Base-by-base conservation (phyloP, 176 grass and related monocot genomes). In the Musa schizocarpa region DNA sequence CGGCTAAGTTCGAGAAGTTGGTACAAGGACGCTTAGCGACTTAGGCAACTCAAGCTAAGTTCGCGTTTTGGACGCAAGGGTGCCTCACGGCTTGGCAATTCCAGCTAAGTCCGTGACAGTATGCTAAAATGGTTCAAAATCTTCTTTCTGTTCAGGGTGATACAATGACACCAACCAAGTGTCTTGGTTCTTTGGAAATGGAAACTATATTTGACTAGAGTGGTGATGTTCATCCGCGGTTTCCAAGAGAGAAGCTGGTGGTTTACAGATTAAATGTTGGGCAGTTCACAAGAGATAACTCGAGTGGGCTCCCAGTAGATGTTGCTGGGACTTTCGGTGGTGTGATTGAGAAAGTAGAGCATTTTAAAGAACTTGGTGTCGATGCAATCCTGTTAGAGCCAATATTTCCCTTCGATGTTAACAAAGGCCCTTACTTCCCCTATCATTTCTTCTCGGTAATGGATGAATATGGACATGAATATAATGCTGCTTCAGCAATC, bases 381-480 rank as follows among this genome's bases (percentile, higher is more conserved):
- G 93, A 89, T 76, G 82, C 94, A 1, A 74, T 98, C 68, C 79
- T 98, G 75, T 81, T 98, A 52, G 94, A 98, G 71, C 94, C 94
- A 3, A 78, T 93, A 51, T 98, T 98, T 68, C 77, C 84, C 1
- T 98, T 93, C 69, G 79, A 91, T 85, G 80, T 91, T 76, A 67
- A 34, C 27, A 98, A 89, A 64, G 90, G 94, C 8, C 84, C 88
- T 53, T 98, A 93, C 64, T 89, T 93, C 34, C 94, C 90, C 0
- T 98, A 91, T 71, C 90, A 98, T 81, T 91, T 93, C 66, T 98
- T 98, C 71, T 93, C 90, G 9, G 87, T 86, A 1, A 85, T 80
- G 81, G 83, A 53, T 73, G 63, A 54, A 50, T 84, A 87, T 75
- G 61, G 90, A 48, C 21, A 55, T 53, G 73, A 82, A 58, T 7